Conservation (phyloP, 352 stramenopile species). For the Phytopythium chamaehyphon region DNA sequence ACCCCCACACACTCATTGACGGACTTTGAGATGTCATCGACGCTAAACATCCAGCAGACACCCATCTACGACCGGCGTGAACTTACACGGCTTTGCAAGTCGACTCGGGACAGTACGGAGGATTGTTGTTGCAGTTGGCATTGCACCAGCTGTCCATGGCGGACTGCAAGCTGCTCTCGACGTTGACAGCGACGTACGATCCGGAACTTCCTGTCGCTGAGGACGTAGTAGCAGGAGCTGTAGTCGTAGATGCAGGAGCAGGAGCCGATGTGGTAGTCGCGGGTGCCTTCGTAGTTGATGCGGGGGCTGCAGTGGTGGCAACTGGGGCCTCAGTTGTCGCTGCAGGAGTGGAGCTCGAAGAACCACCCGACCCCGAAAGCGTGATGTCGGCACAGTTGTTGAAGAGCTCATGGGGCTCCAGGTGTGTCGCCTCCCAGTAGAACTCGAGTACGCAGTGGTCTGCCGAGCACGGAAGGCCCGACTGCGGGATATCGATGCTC, state of each 20-base stretch:
- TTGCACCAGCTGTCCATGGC: constrained; percentile 27
- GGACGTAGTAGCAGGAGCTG: constrained; percentile 5
- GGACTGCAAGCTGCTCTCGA: constrained; percentile 13
- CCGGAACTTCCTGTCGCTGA: background rate
- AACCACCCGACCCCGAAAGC: constrained; percentile 5
- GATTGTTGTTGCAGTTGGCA: constrained; percentile 22
- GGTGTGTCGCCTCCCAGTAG: constrained; percentile 23
- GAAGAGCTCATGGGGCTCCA: constrained; percentile 27
- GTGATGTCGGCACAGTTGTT: constrained; percentile 40
- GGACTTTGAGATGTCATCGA: too few relatives aligned
- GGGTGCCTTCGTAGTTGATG: constrained; percentile 1
- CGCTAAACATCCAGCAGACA: constrained; percentile 4
- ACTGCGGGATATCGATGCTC: constrained; percentile 24
- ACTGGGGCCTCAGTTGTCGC: constrained; percentile 1
- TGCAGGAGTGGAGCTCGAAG: constrained; percentile 2
- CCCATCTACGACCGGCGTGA: background rate
- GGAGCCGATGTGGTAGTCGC: constrained; percentile 1
- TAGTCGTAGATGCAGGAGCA: background rate
- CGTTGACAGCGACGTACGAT: constrained; percentile 15
- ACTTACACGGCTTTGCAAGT: constrained; percentile 15
- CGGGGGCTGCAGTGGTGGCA: too few relatives aligned
- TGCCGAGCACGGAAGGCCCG: constrained; percentile 16
- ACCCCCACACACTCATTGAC: too few relatives aligned
- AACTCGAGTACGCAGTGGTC: constrained; percentile 32
- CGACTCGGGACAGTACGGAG: constrained; percentile 16